These are phyloP conservation scores for Mycosphaerella sp. DNA, from an alignment of 2,329 filamentous ascomycete species.

Conservation along the genomic window DNA sequence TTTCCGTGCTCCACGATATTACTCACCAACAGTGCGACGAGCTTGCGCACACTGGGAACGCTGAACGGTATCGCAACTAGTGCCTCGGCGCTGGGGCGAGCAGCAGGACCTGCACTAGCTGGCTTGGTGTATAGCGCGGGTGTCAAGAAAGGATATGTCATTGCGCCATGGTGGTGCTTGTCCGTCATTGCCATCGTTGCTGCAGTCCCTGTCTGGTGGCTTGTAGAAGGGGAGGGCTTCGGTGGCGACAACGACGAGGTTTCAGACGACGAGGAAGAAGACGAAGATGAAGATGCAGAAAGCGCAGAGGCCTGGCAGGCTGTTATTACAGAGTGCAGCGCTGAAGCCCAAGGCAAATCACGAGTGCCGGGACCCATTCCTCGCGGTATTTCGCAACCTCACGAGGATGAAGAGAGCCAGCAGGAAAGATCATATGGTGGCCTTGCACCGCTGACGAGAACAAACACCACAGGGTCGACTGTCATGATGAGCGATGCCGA, in stretches of 20 bases:
- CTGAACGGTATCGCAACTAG: constrained; percentile 87
- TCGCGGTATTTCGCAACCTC: constrained; percentile 8
- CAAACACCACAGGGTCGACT: constrained; percentile 27
- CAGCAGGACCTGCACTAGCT: constrained; percentile 66
- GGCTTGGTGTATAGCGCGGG: constrained; percentile 72
- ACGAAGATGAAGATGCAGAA: constrained; percentile 33
- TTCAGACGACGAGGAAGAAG: constrained; percentile 34
- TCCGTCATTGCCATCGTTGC: constrained; percentile 57
- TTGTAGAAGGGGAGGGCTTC: constrained; percentile 68
- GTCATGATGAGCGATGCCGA: constrained; percentile 22
- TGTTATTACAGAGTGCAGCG: constrained; percentile 21
- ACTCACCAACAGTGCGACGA: constrained; percentile 76
- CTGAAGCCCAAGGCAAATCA: constrained; percentile 21
- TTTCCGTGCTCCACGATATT: constrained; percentile 89
- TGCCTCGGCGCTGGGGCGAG: constrained; percentile 72
- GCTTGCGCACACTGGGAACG: constrained; percentile 71
- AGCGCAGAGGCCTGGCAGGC: constrained; percentile 13
- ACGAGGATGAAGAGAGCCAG: constrained; percentile 30
- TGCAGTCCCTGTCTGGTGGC: constrained; percentile 64
- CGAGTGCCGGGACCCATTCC: constrained; percentile 7
- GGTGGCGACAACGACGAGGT: constrained; percentile 34
- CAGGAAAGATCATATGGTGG: constrained; percentile 35
- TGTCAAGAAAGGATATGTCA: constrained; percentile 65
- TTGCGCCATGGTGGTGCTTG: constrained; percentile 78
- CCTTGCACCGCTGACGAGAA: constrained; percentile 30